phyloP scores from a whole-genome alignment of 148 eudicot species.

The Hydrangea macrophylla region DNA sequence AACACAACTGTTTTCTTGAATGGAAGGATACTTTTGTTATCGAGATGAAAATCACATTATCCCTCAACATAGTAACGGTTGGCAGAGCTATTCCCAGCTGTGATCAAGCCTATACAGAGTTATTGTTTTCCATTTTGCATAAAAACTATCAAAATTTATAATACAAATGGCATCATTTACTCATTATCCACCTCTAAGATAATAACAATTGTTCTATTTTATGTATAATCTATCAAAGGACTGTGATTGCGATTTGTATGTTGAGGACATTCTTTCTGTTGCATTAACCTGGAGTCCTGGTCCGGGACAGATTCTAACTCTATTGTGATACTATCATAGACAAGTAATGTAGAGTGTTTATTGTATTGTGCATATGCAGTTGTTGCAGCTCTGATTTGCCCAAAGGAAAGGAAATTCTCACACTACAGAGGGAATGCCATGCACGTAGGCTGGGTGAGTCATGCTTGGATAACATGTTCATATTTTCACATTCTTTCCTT shows the following conservation, averaged over 20 bases:
- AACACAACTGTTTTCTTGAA: no score
- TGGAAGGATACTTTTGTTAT: no score
- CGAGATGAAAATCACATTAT: no score
- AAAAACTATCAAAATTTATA: no score
- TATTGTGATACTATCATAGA: not conserved
- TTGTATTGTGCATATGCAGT: constrained; percentile 36
- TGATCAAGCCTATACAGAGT: not conserved
- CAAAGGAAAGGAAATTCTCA: constrained; percentile 60
- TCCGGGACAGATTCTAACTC: no score
- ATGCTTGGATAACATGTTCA: not conserved
- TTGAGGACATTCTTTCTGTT: not conserved
- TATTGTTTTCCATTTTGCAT: not conserved
- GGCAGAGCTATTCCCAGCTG: no score
- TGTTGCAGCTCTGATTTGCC: constrained; percentile 56
- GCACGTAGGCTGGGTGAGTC: constrained; percentile 74
- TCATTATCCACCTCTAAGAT: not conserved
- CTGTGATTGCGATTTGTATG: not conserved
- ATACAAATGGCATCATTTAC: not conserved
- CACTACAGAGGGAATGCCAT: constrained; percentile 53
- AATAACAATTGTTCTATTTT: not conserved
- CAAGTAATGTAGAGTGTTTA: not conserved
- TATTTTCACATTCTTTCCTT: not conserved
- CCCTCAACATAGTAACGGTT: no score
- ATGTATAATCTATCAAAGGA: not conserved
- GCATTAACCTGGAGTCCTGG: no score